These are phyloP conservation scores for Petasospora fabianii DNA, from an alignment of 1,139 yeast genomes.

Conservation along the genomic window DNA sequence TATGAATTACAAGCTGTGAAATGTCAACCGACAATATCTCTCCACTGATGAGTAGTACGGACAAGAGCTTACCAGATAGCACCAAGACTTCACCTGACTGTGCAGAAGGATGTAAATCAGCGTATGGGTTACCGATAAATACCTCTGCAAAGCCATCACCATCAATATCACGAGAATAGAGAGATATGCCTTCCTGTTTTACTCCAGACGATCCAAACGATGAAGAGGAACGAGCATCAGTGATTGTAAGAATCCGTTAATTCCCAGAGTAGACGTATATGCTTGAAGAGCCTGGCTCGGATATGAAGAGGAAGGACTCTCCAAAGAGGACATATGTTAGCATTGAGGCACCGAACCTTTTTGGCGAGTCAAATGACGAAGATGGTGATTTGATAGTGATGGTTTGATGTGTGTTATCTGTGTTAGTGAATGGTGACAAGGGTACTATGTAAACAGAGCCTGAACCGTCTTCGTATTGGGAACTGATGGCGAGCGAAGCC, in stretches of 20 bases:
- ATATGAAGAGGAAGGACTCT: slow-evolving; percentile 30
- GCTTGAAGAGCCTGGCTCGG: slow-evolving; percentile 36
- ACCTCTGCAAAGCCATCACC: slow-evolving; percentile 39
- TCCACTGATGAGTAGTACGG: slow-evolving; percentile 20
- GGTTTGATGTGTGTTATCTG: background rate
- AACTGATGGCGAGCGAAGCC: slow-evolving; percentile 43
- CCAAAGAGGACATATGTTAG: slow-evolving; percentile 24
- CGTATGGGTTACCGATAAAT: slow-evolving; percentile 40
- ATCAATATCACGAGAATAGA: slow-evolving; percentile 32
- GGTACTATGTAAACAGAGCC: slow-evolving; percentile 44
- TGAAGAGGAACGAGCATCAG: slow-evolving; percentile 20
- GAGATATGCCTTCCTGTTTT: slow-evolving; percentile 31
- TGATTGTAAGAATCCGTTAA: slow-evolving; percentile 24
- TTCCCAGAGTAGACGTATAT: slow-evolving; percentile 25
- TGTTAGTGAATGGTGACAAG: slow-evolving; percentile 17
- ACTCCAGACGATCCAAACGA: slow-evolving; percentile 37
- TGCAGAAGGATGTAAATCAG: slow-evolving; percentile 29
- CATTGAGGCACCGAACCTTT: slow-evolving; percentile 33
- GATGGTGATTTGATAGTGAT: background rate
- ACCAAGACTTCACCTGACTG: slow-evolving; percentile 42
- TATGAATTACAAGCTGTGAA: slow-evolving; percentile 9
- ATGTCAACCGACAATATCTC: slow-evolving; percentile 16
- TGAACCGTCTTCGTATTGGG: slow-evolving; percentile 40
- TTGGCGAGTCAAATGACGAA: slow-evolving; percentile 18
- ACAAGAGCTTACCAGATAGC: slow-evolving; percentile 33